These are phyloP conservation scores for Sideroxylon spinosum DNA, from an alignment of 179 eudicot species.

Conservation along the genomic window DNA sequence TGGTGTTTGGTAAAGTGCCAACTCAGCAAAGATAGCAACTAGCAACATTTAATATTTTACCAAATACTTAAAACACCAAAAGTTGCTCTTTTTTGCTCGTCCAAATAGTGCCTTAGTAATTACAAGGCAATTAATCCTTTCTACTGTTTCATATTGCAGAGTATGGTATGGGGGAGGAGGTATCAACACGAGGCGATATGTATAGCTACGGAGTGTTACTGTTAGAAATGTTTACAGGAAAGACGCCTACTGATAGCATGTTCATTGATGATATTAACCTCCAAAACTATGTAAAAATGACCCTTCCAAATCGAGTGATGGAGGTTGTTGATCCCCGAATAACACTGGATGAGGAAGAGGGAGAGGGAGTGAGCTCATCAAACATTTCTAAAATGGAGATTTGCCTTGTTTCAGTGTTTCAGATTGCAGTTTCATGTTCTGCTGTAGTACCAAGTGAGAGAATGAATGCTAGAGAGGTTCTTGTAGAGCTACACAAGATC, in stretches of 20 bases:
- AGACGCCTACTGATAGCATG: conserved; percentile 11
- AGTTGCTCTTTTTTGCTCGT: too few species aligned
- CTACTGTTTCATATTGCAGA: neutral
- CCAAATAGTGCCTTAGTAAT: too few species aligned
- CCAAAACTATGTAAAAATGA: conserved; percentile 7
- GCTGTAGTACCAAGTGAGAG: conserved; percentile 1
- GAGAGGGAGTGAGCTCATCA: neutral
- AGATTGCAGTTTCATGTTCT: conserved; percentile 9
- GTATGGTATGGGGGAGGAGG: conserved; percentile 12
- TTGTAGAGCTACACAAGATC: neutral
- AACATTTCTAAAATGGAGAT: neutral
- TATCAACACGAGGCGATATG: conserved; percentile 13
- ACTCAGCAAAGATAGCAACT: too few species aligned
- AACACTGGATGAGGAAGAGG: neutral
- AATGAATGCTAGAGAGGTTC: conserved; percentile 12
- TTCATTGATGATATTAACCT: neutral
- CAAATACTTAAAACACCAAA: too few species aligned
- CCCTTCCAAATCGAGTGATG: conserved; percentile 1
- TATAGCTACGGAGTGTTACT: conserved; percentile 14
- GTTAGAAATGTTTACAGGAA: conserved; percentile 10
- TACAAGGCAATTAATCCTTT: neutral
- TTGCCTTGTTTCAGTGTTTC: neutral
- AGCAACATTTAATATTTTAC: too few species aligned
- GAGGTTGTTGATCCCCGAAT: conserved; percentile 11
- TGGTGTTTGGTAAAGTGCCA: too few species aligned